Base-by-base conservation (phyloP, 2,329 filamentous ascomycete species). In the Scortechinia acanthostroma region DNA sequence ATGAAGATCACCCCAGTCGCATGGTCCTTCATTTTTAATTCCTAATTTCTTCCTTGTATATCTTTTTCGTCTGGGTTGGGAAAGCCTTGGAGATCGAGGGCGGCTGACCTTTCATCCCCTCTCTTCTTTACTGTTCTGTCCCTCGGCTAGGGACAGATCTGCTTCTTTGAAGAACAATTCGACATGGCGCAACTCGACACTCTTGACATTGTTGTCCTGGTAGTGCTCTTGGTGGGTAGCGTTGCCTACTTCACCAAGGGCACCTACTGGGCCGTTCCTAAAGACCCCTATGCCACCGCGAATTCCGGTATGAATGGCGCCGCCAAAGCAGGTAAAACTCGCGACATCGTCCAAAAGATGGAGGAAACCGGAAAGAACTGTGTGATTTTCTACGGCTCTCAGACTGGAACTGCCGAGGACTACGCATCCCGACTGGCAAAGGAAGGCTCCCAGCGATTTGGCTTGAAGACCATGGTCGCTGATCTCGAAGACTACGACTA, bases 351-450 rank as follows among this genome's bases (percentile, higher is more conserved):
- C 13, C 10, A 40, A 40, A 40, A 40, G 35, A 40, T 40, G 35
- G 35, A 40, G 14, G 35, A 40, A 17, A 40, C 10, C 17, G 46
- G 42, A 43, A 46, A 47, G 47, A 42, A 47, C 50, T 33, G 56
- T 30, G 63, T 70, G 19, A 59, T 72, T 25, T 69, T 73, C 56
- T 73, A 65, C 64, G 68, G 67, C n/a, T 71, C 68, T 2, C 69
- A 72, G 48, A 69, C 67, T 3, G 68, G 69, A 5, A 70, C 67
- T 0, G 65, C 68, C 0, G 67, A 71, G 48, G 58, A 59, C 6
- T 61, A 70, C 43, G 68, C 68, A 4, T 59, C 60, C 43, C 58
- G 59, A 3, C 53, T 72, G 1, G 60, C 59, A 3, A 58, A 62
- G 42, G 69, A 73, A 43, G 60, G 60, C 40, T 53, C 57, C 16